phyloP scores from a whole-genome alignment of 768 basidiomycete species.

The Imleria badia region DNA sequence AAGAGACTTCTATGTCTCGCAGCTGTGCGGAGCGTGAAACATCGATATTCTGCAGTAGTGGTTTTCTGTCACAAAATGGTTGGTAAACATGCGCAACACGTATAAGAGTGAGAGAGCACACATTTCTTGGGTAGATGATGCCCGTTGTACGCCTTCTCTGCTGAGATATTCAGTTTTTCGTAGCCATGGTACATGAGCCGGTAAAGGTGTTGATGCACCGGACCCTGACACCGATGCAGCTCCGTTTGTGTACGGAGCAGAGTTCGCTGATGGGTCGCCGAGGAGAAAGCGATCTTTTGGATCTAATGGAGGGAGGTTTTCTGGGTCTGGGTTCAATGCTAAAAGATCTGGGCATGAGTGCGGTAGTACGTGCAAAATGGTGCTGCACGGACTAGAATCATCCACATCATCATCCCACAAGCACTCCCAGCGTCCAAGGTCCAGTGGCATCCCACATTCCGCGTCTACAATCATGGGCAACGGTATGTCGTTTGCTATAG shows the following conservation, averaged over 20 bases:
- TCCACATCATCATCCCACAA: conserved; percentile 81
- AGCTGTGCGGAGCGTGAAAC: conserved; percentile 74
- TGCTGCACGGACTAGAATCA: conserved; percentile 53
- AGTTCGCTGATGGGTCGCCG: conserved; percentile 55
- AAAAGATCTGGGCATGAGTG: neutral
- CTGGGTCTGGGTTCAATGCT: conserved; percentile 68
- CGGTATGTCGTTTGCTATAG: conserved; percentile 75
- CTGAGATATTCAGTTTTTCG: conserved; percentile 90
- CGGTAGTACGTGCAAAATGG: neutral
- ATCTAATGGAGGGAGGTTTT: conserved; percentile 60
- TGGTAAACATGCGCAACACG: neutral
- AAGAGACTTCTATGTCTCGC: conserved; percentile 76
- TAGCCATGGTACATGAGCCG: conserved; percentile 82
- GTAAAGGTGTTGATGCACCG: conserved; percentile 44
- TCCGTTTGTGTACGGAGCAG: conserved; percentile 43
- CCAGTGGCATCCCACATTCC: conserved; percentile 95
- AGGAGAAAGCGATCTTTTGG: conserved; percentile 77
- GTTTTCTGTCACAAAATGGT: conserved; percentile 42
- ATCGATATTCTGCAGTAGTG: conserved; percentile 53
- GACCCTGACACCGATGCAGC: conserved; percentile 34
- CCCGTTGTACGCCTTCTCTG: conserved; percentile 52
- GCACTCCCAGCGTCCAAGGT: conserved; percentile 78
- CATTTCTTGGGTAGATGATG: conserved; percentile 50
- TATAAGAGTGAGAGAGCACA: conserved; percentile 32
- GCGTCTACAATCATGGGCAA: conserved; percentile 97